Base-by-base conservation (phyloP, 2,329 filamentous ascomycete genomes). In the Grosmannia huntii region DNA sequence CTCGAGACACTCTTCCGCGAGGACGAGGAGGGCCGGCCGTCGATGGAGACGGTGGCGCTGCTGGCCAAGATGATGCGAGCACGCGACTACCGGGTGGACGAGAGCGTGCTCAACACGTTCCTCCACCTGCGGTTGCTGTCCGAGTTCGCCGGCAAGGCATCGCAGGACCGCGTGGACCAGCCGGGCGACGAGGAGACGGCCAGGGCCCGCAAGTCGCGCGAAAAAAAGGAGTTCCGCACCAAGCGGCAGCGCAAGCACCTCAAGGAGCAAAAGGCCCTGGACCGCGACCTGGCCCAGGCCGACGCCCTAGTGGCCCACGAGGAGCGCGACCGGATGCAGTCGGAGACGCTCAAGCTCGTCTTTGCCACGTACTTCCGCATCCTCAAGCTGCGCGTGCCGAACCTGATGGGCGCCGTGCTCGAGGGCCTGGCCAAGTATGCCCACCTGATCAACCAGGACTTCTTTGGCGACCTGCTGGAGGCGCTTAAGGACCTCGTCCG, bases 361-460 rank as follows among this genome's bases (percentile, higher is more conserved):
- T 99, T 99, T 68, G 89, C 89, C 19, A 87, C 85, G 2, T 99
- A 99, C 74, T 97, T 99, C 72, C 86, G 91, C 56, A 92, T 97
- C 57, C 76, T 99, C 50, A 97, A 97, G 74, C 78, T 84, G 57
- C 84, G 90, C 28, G 80, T 83, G 27, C 85, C 89, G 16, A 83
- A 87, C 64, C 81, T 99, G 21, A 97, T 96, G 89, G 94, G 94
- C n/a, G 91, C 92, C 16, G 91, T 96, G 0, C 80, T 99, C 5
- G 94, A 97, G 74, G 94, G 94, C 31, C 76, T 99, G 25, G 91
- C 92, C 55, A 90, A 90, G 68, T 99, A 95, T 68, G 86, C 91
- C 4, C 94, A 96, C 69, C 80, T 99, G 60, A 99, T 99, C 78
- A 99, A 99, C 74, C 90, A 99, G 68, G 90, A 99, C 69, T 97